phyloP scores from a whole-genome alignment of 2,329 filamentous ascomycete genomes.

The Cytospora piceae region DNA sequence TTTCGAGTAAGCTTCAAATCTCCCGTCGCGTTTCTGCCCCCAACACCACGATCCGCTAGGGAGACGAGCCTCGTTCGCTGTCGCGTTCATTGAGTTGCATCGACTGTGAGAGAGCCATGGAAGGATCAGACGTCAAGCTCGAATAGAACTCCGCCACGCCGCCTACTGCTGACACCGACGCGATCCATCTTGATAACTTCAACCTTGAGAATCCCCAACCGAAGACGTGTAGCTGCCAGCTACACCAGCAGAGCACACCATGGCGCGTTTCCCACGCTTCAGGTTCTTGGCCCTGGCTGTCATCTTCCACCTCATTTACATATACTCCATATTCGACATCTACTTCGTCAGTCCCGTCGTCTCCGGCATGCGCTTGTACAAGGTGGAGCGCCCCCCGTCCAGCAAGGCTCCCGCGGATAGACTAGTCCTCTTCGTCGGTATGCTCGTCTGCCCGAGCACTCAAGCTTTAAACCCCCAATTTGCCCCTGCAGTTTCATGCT shows the following conservation, averaged over 20 bases:
- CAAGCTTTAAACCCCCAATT: background rate
- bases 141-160: background rate
- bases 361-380: conserved; percentile 86
- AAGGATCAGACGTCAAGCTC: conserved; percentile 12
- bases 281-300: conserved; percentile 88
- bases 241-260: conserved; percentile 37
- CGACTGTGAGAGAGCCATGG: conserved; percentile 19
- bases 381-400: conserved; percentile 62
- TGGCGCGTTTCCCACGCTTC: conserved; percentile 66
- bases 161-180: conserved; percentile 1
- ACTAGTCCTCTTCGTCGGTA: conserved; percentile 91
- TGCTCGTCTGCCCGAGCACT: conserved; percentile 31
- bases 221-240: conserved; percentile 19
- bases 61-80: background rate
- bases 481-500: conserved; percentile 2
- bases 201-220: background rate
- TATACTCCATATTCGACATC: conserved; percentile 96
- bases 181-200: conserved; percentile 1
- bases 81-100: background rate
- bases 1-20: conserved; percentile 13
- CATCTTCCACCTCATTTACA: conserved; percentile 90
- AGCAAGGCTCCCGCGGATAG: conserved; percentile 81
- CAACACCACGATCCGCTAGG: background rate
- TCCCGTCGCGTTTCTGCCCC: background rate
- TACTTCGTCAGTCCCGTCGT: conserved; percentile 99